Evolutionary conservation across 345 rosid genomes (phyloP).

Genomic region (Diplotaxis tenuifolia): DNA sequence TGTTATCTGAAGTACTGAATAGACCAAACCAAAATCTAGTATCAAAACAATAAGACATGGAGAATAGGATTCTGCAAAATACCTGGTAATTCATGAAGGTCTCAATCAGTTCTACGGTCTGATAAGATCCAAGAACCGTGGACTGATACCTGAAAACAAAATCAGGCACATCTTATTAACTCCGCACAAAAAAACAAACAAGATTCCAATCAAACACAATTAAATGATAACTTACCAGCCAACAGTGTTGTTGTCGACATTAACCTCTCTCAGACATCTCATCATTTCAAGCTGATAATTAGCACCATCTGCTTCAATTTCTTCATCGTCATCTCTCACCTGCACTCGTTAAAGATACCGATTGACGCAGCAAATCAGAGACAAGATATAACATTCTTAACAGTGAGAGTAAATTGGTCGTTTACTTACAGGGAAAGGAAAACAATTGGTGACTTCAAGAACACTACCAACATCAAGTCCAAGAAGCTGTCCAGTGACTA

Average conservation of each 20-base stretch:
- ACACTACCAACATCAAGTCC: slow-evolving; percentile 98
- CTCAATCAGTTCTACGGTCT: slow-evolving; percentile 91
- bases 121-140: slow-evolving; percentile 84
- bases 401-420: not conserved
- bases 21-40: not conserved
- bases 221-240: slow-evolving; percentile 62
- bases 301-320: slow-evolving; percentile 98
- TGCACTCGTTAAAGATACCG: slow-evolving; percentile 25
- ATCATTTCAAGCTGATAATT: slow-evolving; percentile 99
- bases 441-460: slow-evolving; percentile 98
- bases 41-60: not conserved
- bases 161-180: not conserved
- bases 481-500: slow-evolving; percentile 97
- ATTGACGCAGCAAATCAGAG: not conserved
- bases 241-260: slow-evolving; percentile 96
- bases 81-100: slow-evolving; percentile 99
- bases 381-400: not conserved
- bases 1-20: not conserved
- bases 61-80: not conserved
- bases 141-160: slow-evolving; percentile 81
- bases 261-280: slow-evolving; percentile 97
- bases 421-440: slow-evolving; percentile 86
- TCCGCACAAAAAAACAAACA: not conserved
- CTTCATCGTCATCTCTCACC: slow-evolving; percentile 93
- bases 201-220: not conserved